A percentile compares a stretch with the other conserved stretches of the same genome.
Conservation (phyloP, 129 eudicot genomes). For the Flaveria linearis region DNA sequence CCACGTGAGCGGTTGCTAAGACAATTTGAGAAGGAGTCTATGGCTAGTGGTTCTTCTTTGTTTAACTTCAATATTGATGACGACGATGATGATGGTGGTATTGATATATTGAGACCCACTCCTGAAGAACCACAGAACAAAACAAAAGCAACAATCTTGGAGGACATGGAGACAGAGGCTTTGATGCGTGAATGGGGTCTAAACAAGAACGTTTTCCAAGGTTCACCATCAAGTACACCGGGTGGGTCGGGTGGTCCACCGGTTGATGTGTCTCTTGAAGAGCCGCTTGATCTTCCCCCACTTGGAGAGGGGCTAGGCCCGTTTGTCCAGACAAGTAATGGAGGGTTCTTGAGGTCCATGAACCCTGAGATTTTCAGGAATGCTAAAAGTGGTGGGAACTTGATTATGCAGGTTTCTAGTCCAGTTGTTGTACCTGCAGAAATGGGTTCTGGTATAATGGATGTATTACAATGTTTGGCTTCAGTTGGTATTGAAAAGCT, state of each 20-base stretch:
- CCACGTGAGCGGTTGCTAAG: conserved; percentile 83
- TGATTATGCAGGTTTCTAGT: conserved; percentile 90
- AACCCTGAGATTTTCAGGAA: conserved; percentile 69
- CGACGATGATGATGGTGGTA: conserved; percentile 43
- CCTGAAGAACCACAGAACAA: conserved; percentile 46
- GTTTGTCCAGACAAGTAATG: conserved; percentile 68
- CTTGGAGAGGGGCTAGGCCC: conserved; percentile 90
- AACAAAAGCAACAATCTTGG: conserved; percentile 61
- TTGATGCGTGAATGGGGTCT: conserved; percentile 93
- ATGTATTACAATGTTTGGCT: conserved; percentile 76
- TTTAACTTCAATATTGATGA: conserved; percentile 54
- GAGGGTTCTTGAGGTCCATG: conserved; percentile 94
- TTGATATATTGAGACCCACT: conserved; percentile 43
- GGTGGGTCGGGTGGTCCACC: conserved; percentile 59
- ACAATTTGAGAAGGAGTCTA: conserved; percentile 76
- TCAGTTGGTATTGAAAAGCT: conserved; percentile 92
- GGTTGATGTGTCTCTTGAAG: conserved; percentile 53
- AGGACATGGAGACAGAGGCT: conserved; percentile 77
- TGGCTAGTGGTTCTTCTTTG: conserved; percentile 58
- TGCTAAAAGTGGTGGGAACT: conserved; percentile 74
- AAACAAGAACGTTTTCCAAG: conserved; percentile 61
- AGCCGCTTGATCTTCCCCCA: conserved; percentile 62
- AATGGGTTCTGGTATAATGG: conserved; percentile 91
- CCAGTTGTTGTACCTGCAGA: conserved; percentile 98
- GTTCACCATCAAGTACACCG: conserved; percentile 48